Evolutionary conservation across 148 eudicot genomes (phyloP).

Genomic region (Tetragonia tetragonoides): DNA sequence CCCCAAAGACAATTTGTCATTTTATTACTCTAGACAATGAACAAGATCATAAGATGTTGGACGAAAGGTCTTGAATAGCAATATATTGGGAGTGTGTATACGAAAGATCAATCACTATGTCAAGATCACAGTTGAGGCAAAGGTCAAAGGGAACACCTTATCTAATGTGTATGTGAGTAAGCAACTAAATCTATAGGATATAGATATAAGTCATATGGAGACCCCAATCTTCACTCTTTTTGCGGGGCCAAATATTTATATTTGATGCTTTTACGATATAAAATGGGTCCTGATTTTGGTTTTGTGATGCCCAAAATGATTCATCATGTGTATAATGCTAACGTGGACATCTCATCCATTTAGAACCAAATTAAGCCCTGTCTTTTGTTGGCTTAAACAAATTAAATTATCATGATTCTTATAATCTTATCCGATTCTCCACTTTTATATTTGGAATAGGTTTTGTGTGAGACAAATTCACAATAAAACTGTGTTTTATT

Average conservation of each 20-base stretch:
- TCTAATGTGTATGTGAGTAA: neutral
- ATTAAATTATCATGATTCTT: too few species aligned
- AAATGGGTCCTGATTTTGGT: neutral
- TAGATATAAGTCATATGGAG: neutral
- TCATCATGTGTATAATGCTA: neutral
- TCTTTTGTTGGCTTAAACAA: too few species aligned
- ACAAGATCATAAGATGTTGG: too few species aligned
- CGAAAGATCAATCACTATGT: too few species aligned
- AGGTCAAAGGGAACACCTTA: neutral
- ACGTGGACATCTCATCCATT: conserved; percentile 18
- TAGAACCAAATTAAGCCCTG: neutral
- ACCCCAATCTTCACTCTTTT: neutral
- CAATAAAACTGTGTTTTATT: too few species aligned
- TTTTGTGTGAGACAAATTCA: too few species aligned
- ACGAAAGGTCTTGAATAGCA: neutral
- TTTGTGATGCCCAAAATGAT: neutral
- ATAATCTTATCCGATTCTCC: too few species aligned
- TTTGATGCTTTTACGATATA: conserved; percentile 1
- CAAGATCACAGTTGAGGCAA: neutral
- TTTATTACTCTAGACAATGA: too few species aligned
- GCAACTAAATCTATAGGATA: neutral
- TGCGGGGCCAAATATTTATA: neutral
- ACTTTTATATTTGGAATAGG: too few species aligned
- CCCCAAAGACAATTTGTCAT: too few species aligned
- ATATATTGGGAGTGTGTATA: neutral